Conservation (phyloP, 2,329 filamentous ascomycete species). For the Hypoxylon rubiginosum region DNA sequence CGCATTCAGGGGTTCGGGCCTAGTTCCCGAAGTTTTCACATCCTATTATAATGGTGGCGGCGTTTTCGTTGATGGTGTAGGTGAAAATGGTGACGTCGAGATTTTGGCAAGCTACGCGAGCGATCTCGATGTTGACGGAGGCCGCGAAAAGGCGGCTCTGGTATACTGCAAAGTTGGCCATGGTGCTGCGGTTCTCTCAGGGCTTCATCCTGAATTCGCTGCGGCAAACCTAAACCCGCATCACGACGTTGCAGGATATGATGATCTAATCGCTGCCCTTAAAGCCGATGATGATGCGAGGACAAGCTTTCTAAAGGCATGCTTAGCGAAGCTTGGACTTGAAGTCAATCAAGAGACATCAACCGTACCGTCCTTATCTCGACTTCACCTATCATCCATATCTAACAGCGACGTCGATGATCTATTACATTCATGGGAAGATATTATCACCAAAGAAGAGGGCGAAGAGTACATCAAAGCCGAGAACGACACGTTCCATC, state of each 20-base stretch:
- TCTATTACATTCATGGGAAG: conserved; percentile 74
- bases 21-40: conserved; percentile 72
- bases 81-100: conserved; percentile 76
- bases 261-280: conserved; percentile 76
- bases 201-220: conserved; percentile 96
- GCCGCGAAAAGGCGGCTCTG: conserved; percentile 80
- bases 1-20: conserved; percentile 63
- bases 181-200: conserved; percentile 83
- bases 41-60: conserved; percentile 97
- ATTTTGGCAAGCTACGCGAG: conserved; percentile 85
- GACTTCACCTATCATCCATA: conserved; percentile 82
- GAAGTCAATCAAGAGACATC: conserved; percentile 77
- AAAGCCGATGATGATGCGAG: conserved; percentile 77
- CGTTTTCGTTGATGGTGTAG: conserved; percentile 83
- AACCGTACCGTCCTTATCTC: conserved; percentile 82
- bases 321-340: conserved; percentile 85
- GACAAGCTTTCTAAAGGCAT: conserved; percentile 81
- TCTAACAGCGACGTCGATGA: conserved; percentile 74
- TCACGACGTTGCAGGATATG: conserved; percentile 76
- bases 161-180: conserved; percentile 87
- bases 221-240: conserved; percentile 80
- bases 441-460: conserved; percentile 75
- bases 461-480: conserved; percentile 80
- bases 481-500: conserved; percentile 84
- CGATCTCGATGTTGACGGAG: conserved; percentile 80